Base-by-base conservation (phyloP, 495 filamentous ascomycete genomes). In the Aspergillus asperescens region DNA sequence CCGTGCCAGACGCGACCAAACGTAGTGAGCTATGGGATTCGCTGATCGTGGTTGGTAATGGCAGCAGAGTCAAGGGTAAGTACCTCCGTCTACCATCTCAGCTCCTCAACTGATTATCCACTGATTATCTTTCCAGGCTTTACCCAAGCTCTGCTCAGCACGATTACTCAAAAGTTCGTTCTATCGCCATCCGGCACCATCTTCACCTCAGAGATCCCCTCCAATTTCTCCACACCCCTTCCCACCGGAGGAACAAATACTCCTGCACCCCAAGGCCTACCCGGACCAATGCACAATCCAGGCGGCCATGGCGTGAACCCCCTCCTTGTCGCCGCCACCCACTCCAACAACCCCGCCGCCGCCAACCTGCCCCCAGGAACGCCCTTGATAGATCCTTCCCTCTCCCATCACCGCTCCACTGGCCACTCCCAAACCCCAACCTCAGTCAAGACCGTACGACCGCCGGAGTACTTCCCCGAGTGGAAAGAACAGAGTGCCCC, bases 171-270 rank as follows among this genome's bases (percentile, higher is more conserved):
- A 53, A 92, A 89, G 58, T 94, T 93, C 64, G 75, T 95, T 31
- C 86, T 97, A 51, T 92, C 90, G 4, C 93, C 93, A 0, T 91
- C 87, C 35, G 90, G 86, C 19, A 96, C 90, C 29, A 97, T 97
- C 61, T 98, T 98, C 77, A 95, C 89, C 29, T 94, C 88, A 39
- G 93, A 98, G 69, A 81, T 98, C 28, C 90, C 90, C 16, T 93
- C 88, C 1, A 89, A 90, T 67, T 79, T 95, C 63, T 87, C 86
- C 38, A 97, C 93, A 0, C 93, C 93, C 9, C 77, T 83, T 31
- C 90, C 88, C 5, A 98, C 93, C 0, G 93, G 93, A 16, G 93
- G 93, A 15, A 85, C 92, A 16, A 92, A 90, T 65, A 98, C 93
- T 0, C 93, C 93, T 0, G 86, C 82, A 7, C 84, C 81, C 44